phyloP scores from a whole-genome alignment of 176 grass and related monocot species.

The Raddia guianensis region DNA sequence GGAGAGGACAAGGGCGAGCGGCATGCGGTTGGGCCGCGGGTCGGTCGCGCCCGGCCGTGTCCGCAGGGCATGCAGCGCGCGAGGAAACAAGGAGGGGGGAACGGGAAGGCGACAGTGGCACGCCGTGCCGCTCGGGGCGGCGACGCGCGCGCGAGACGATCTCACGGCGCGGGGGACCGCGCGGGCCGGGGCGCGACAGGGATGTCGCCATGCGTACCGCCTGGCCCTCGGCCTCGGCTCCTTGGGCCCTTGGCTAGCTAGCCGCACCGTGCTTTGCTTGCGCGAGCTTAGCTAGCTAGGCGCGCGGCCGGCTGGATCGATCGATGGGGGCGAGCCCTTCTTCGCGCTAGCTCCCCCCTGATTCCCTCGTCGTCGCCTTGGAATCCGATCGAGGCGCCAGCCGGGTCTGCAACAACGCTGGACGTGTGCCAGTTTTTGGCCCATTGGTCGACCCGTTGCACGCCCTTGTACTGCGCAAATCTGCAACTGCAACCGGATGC shows the following conservation, averaged over 20 bases:
- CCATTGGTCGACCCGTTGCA: not conserved
- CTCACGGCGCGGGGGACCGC: not conserved
- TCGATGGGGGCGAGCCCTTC: not conserved
- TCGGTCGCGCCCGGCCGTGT: constrained; percentile 41
- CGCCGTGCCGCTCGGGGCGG: constrained; percentile 17
- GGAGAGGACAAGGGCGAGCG: constrained; percentile 6
- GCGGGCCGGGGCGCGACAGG: constrained; percentile 22
- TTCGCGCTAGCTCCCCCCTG: not conserved
- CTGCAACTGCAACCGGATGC: not conserved
- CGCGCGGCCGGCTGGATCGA: not conserved
- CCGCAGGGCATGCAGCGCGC: not conserved
- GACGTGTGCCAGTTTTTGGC: not conserved
- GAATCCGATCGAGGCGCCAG: not conserved
- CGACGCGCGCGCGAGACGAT: constrained; percentile 8
- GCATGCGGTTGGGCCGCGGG: constrained; percentile 49
- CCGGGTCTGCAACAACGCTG: not conserved
- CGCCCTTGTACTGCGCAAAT: not conserved
- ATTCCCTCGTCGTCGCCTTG: not conserved
- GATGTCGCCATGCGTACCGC: constrained; percentile 18
- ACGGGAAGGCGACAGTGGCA: constrained; percentile 47
- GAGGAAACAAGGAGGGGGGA: constrained; percentile 13
- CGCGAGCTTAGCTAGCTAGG: too few species aligned
- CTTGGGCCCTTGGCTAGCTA: too few species aligned
- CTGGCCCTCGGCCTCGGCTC: not conserved
- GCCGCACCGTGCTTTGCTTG: not conserved